Evolutionary conservation across 2,329 filamentous ascomycete genomes (phyloP).

Genomic region (Monilinia fructigena): DNA sequence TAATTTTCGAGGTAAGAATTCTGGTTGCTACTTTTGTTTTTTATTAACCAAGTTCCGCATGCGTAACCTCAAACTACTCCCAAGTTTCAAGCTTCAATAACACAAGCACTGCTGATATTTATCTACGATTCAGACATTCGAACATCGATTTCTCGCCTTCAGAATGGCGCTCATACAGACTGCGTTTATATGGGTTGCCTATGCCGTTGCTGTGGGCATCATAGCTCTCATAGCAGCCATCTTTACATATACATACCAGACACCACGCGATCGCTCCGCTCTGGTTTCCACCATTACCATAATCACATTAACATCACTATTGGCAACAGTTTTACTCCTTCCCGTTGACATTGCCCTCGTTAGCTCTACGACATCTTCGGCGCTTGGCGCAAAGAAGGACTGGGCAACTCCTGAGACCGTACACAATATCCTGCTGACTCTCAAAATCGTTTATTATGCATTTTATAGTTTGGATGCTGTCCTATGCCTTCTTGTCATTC

Average conservation of each 20-base stretch:
- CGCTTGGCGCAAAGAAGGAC: conserved; percentile 80
- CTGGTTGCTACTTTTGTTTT: neutral
- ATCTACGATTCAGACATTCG: neutral
- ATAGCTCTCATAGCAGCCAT: conserved; percentile 75
- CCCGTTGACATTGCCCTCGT: conserved; percentile 95
- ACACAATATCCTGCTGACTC: conserved; percentile 71
- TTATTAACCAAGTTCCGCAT: conserved; percentile 1
- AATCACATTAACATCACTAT: conserved; percentile 78
- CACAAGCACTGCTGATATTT: conserved; percentile 4
- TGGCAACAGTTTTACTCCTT: conserved; percentile 88
- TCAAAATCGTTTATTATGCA: conserved; percentile 88
- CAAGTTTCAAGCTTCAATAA: neutral
- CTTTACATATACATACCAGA: conserved; percentile 90
- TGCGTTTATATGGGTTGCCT: conserved; percentile 92
- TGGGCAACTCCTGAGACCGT: conserved; percentile 88
- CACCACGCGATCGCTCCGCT: conserved; percentile 78
- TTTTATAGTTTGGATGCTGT: conserved; percentile 90
- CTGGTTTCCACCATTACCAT: conserved; percentile 83
- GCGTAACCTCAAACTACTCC: neutral
- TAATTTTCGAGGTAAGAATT: neutral
- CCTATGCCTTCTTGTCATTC: conserved; percentile 84
- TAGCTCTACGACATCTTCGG: conserved; percentile 77
- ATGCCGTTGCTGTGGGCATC: conserved; percentile 76
- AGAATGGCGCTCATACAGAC: conserved; percentile 67
- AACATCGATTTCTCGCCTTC: conserved; percentile 11